Conservation (phyloP, 768 basidiomycete genomes). For the Russula lepida region DNA sequence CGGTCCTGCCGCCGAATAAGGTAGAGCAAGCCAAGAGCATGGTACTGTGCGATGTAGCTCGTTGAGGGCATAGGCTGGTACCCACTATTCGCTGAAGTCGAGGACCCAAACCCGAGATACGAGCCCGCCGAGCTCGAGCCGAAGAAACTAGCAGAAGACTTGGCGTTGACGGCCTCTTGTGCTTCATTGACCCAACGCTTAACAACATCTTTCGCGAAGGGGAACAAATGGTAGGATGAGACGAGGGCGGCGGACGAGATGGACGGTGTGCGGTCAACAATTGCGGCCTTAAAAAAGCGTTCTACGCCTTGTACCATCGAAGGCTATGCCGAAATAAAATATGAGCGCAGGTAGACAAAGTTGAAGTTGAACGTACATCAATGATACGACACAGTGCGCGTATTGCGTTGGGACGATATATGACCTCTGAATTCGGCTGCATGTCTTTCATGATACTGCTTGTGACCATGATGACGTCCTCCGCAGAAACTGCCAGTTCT, state of each 20-base stretch:
- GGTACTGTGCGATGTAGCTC: constrained; percentile 94
- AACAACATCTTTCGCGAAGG: constrained; percentile 88
- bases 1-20: constrained; percentile 94
- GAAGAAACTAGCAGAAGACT: constrained; percentile 67
- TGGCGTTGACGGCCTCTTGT: constrained; percentile 91
- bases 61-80: constrained; percentile 79
- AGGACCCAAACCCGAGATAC: constrained; percentile 65
- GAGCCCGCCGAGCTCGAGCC: constrained; percentile 36
- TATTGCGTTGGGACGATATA: constrained; percentile 96
- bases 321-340: constrained; percentile 44
- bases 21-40: constrained; percentile 88
- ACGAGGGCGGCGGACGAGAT: constrained; percentile 95
- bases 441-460: constrained; percentile 99
- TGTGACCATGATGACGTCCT: constrained; percentile 99
- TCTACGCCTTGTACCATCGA: constrained; percentile 99
- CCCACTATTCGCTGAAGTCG: constrained; percentile 41
- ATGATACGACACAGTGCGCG: constrained; percentile 94
- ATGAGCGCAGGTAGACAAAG: constrained; percentile 7
- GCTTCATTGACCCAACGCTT: constrained; percentile 99
- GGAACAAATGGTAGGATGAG: constrained; percentile 94
- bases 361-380: constrained; percentile 57
- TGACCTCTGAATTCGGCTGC: constrained; percentile 98
- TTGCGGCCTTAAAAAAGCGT: constrained; percentile 98
- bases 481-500: constrained; percentile 89
- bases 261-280: constrained; percentile 92